Conservation (phyloP, 2,329 filamentous ascomycete genomes). For the Cladosporium sp. region DNA sequence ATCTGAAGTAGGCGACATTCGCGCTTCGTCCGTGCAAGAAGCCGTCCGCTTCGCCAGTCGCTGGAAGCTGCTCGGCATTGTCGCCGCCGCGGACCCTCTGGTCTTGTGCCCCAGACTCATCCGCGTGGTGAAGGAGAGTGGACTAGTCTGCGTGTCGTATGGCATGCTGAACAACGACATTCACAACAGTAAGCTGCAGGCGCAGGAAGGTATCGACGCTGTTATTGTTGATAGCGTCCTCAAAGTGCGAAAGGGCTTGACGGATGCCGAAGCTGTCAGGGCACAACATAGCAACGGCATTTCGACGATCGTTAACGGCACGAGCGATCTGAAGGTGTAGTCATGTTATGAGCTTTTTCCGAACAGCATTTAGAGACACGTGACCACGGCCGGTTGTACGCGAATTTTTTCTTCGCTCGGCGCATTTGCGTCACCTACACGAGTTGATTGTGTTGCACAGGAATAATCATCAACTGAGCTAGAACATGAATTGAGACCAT, state of each 20-base stretch:
- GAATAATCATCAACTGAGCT: too few relatives aligned
- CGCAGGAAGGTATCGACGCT: slow-evolving; percentile 91
- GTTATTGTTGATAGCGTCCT: slow-evolving; percentile 96
- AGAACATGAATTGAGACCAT: too few relatives aligned
- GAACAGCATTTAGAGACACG: too few relatives aligned
- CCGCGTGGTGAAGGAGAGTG: slow-evolving; percentile 87
- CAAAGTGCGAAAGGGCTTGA: slow-evolving; percentile 85
- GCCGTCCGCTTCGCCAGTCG: slow-evolving; percentile 89
- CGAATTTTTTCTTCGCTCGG: too few relatives aligned
- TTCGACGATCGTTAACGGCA: not conserved
- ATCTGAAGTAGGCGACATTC: slow-evolving; percentile 77
- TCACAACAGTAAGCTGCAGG: slow-evolving; percentile 81
- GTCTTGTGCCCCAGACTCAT: slow-evolving; percentile 86
- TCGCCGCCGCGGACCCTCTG: slow-evolving; percentile 81
- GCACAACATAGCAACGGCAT: slow-evolving; percentile 4
- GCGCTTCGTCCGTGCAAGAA: slow-evolving; percentile 88
- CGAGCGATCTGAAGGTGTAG: not conserved
- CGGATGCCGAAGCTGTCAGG: slow-evolving; percentile 35
- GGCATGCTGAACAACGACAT: slow-evolving; percentile 87
- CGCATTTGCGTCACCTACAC: too few relatives aligned
- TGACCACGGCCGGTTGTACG: too few relatives aligned
- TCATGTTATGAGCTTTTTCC: too few relatives aligned
- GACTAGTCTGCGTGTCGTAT: slow-evolving; percentile 91
- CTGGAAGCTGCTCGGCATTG: slow-evolving; percentile 92
- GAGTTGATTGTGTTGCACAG: too few relatives aligned